Conservation (phyloP, 768 basidiomycete genomes). For the Leucocoprinus birnbaumii region DNA sequence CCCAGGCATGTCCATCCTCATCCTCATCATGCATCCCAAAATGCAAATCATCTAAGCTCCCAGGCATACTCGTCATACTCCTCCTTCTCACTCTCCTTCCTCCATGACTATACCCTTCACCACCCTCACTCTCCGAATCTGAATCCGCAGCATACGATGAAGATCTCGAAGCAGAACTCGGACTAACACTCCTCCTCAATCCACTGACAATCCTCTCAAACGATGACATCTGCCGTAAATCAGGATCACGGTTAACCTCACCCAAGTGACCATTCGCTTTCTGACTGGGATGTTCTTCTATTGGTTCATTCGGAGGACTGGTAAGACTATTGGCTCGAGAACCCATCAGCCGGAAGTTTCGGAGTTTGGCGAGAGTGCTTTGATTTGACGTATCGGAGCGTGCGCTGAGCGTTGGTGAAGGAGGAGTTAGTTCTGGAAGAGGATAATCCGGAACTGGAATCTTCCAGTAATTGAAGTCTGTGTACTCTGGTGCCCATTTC, state of each 20-base stretch:
- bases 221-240: slow-evolving; percentile 72
- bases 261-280: slow-evolving; percentile 10
- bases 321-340: slow-evolving; percentile 10
- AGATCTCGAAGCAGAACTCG: slow-evolving; percentile 45
- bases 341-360: slow-evolving; percentile 77
- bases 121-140: slow-evolving; percentile 44
- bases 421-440: slow-evolving; percentile 78
- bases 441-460: slow-evolving; percentile 71
- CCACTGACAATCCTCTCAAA: slow-evolving; percentile 58
- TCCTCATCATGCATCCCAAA: slow-evolving; percentile 56
- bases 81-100: slow-evolving; percentile 42
- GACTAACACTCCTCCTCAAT: slow-evolving; percentile 46
- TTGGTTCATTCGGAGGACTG: neutral
- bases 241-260: slow-evolving; percentile 32
- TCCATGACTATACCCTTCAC: slow-evolving; percentile 40
- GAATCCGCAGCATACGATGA: slow-evolving; percentile 46
- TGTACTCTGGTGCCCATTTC: slow-evolving; percentile 86
- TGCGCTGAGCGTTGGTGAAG: slow-evolving; percentile 92
- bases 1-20: slow-evolving; percentile 30
- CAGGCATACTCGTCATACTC: slow-evolving; percentile 86
- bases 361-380: slow-evolving; percentile 68
- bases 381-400: slow-evolving; percentile 83
- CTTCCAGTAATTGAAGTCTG: slow-evolving; percentile 98
- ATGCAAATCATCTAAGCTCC: slow-evolving; percentile 58
- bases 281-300: neutral